Percentiles rank a stretch among this genome's conserved stretches.
These are phyloP conservation scores for Penicillium sp. DNA, from an alignment of 2,329 filamentous ascomycete species.

Conservation along the genomic window DNA sequence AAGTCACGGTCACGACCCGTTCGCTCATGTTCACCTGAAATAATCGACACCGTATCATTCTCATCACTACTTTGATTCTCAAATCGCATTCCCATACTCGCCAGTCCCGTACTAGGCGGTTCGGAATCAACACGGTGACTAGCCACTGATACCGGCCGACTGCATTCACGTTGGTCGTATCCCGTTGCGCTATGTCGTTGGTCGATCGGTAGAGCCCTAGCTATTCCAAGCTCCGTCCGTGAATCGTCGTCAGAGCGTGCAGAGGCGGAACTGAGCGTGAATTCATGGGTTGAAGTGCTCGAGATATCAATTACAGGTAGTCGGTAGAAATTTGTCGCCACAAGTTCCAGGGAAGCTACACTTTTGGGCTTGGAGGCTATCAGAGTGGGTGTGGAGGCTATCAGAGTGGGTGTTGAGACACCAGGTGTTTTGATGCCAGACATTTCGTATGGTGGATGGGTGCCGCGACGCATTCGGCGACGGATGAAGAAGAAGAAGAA, in stretches of 20 bases:
- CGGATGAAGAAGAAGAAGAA: constrained; percentile 33
- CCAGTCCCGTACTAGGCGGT: constrained; percentile 8
- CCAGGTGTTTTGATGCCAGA: constrained; percentile 12
- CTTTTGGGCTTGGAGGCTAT: constrained; percentile 6
- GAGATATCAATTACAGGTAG: constrained; percentile 17
- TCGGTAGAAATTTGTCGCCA: not conserved
- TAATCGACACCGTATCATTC: constrained; percentile 33
- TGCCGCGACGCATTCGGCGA: constrained; percentile 25
- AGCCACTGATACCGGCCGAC: constrained; percentile 11
- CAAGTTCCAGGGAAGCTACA: not conserved
- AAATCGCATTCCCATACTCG: constrained; percentile 27
- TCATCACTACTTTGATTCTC: constrained; percentile 19
- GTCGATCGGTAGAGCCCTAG: constrained; percentile 17
- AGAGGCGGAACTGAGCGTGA: constrained; percentile 2
- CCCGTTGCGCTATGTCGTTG: constrained; percentile 18
- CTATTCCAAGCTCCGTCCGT: constrained; percentile 16
- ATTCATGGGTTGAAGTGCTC: constrained; percentile 3
- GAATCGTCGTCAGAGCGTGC: constrained; percentile 6
- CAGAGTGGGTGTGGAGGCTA: constrained; percentile 15
- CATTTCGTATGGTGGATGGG: constrained; percentile 14
- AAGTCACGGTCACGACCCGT: constrained; percentile 19
- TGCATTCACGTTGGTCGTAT: constrained; percentile 12
- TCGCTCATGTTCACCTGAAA: constrained; percentile 28
- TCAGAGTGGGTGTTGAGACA: constrained; percentile 21
- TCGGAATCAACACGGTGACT: not conserved